phyloP scores from a whole-genome alignment of 441 rosid genomes.

The Mallotus repandus region DNA sequence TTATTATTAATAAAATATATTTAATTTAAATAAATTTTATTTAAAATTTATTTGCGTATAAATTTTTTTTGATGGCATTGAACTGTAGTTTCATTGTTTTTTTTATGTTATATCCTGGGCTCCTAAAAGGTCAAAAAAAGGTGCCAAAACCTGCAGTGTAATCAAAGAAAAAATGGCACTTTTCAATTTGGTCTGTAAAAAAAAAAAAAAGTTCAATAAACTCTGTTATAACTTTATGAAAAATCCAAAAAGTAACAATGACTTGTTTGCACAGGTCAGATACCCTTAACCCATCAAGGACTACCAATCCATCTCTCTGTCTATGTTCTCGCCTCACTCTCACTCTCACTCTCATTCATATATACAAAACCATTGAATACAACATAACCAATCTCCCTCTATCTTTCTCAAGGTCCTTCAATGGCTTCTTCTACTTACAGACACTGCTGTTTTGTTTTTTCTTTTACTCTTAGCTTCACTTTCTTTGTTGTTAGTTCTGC shows the following conservation, averaged over 20 bases:
- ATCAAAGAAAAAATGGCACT: no score
- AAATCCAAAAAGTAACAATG: slow-evolving; percentile 12
- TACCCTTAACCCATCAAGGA: slow-evolving; percentile 10
- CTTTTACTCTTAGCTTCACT: slow-evolving; percentile 28
- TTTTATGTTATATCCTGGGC: no score
- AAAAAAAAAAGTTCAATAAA: no score
- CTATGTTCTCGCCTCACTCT: background rate
- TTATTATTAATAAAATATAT: no score
- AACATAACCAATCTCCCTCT: slow-evolving; percentile 24
- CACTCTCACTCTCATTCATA: slow-evolving; percentile 9
- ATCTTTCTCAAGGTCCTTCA: slow-evolving; percentile 31
- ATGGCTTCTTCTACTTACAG: slow-evolving; percentile 63
- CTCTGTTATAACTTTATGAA: background rate
- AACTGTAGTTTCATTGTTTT: no score
- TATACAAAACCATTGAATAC: slow-evolving; percentile 23
- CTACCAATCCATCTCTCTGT: slow-evolving; percentile 10
- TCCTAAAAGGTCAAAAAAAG: no score
- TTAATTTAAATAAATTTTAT: no score
- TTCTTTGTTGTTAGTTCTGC: slow-evolving; percentile 38
- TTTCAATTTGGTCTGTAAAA: no score
- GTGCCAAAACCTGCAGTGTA: no score
- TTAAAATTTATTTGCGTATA: no score
- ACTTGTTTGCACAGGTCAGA: slow-evolving; percentile 8
- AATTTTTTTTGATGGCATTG: no score
- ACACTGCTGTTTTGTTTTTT: slow-evolving; percentile 31